Evolutionary conservation across 2,329 filamentous ascomycete genomes (phyloP), one percentile per base, ranked within the genome.

Genomic region (Talaromyces sp.): DNA sequence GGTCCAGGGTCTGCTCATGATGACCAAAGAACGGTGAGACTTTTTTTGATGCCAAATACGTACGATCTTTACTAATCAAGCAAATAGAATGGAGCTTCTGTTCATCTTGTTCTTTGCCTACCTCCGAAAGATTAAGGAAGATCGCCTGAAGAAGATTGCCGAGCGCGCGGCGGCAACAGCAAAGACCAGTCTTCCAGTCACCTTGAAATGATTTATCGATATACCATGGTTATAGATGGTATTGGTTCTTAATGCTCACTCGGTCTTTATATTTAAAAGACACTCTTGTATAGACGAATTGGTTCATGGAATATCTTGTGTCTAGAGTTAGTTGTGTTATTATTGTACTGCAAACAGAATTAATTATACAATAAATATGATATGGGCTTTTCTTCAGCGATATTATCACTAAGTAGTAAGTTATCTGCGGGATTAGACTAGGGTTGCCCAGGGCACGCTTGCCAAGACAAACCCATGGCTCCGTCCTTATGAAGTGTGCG

Each of bases 1-100:
- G 56, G 95, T 99, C 2, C 95, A 99, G 73, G 95, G 95, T 56
- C 87, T 99, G 61, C 82, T 99, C 44, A 99, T 99, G 95, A 99
- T 97, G 92, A 95, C 92, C 55, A 99, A 99, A 79, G 95, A 99
- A 79, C 86, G 92, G 90, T 92, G 82, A 58, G 64, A n/a, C 14
- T 40, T 40, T 14, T n/a, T n/a, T 5, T 40, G 16, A n/a, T 40
- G 1, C 16, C 3, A 40, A 16, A 40, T 40, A 16, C 36, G 14
- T 12, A 34, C 33, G 5, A 7, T 23, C 14, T 7, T 18, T 62
- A 33, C 30, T 50, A 9, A 42, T 57, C 16, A 58, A 14, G 30
- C 27, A 31, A 59, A 9, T 59, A 92, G 91, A 68, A 91, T 98
- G 77, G 95, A 98, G 75, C 80, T 98, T 16, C 75, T 92, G 52